phyloP scores from a whole-genome alignment of 495 filamentous ascomycete genomes.

The Xylaria grammica region DNA sequence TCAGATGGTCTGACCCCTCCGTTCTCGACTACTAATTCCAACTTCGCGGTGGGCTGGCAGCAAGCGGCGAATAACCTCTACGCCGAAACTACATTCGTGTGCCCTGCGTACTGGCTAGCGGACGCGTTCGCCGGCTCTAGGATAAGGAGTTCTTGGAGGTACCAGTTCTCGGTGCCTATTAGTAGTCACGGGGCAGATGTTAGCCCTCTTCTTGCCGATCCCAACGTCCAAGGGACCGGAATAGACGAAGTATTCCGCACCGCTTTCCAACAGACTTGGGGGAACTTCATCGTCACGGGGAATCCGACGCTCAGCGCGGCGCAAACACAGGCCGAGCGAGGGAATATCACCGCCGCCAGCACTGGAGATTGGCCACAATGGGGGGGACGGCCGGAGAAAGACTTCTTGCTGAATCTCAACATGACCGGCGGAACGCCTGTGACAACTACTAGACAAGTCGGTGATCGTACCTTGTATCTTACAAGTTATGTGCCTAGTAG shows the following conservation, averaged over 20 bases:
- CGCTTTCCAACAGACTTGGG: slow-evolving; percentile 45
- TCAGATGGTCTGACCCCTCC: slow-evolving; percentile 37
- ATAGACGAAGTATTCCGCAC: slow-evolving; percentile 36
- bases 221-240: slow-evolving; percentile 16
- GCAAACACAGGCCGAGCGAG: slow-evolving; percentile 27
- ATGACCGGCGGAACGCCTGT: slow-evolving; percentile 52
- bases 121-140: slow-evolving; percentile 51
- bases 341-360: slow-evolving; percentile 27
- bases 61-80: slow-evolving; percentile 55
- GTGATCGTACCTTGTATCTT: slow-evolving; percentile 15
- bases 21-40: slow-evolving; percentile 38
- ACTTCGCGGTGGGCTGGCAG: slow-evolving; percentile 37
- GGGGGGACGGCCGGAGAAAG: slow-evolving; percentile 37
- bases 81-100: slow-evolving; percentile 64
- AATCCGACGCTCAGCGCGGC: slow-evolving; percentile 52
- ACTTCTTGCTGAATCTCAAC: slow-evolving; percentile 57
- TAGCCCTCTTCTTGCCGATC: slow-evolving; percentile 24
- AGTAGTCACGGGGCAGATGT: slow-evolving; percentile 62
- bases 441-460: background rate
- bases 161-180: slow-evolving; percentile 64
- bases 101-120: slow-evolving; percentile 66
- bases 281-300: slow-evolving; percentile 59
- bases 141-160: slow-evolving; percentile 51
- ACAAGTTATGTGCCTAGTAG: slow-evolving; percentile 33
- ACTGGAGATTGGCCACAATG: slow-evolving; percentile 30